Base-by-base conservation (phyloP, 306 rosid genomes). In the Sphenostylis stenocarpa region DNA sequence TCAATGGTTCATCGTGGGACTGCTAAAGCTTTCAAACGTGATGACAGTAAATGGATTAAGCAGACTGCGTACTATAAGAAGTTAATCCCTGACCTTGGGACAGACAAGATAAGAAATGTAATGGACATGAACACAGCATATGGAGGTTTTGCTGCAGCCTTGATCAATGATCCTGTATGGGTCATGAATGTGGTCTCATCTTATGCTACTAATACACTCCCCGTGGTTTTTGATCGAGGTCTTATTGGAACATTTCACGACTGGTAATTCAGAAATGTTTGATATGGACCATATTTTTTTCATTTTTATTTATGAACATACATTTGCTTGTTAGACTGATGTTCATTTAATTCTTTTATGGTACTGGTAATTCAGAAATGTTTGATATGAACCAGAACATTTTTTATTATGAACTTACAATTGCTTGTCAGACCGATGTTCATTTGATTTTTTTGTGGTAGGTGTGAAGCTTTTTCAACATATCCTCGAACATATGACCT, bases 401-500 rank as follows among this genome's bases (percentile, higher is more conserved):
- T 39, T 41, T 72, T 29, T n/a, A 38, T 21, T 61, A 16, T 51
- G 63, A 51, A 51, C 21, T 26, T 44, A 44, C 5, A 21, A 20
- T 62, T 57, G 33, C 61, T 68, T 17, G 15, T 11, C 12, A 45
- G 63, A 33, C n/a, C n/a, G n/a, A 55, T 77, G 70, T 58, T 82
- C 44, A 75, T 73, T 67, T 56, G n/a, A n/a, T 67, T 69, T 16
- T 70, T 83, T 61, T 23, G n/a, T 77, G 81, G 82, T 82, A 96
- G 99, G 99, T 96, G 99, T 36, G 99, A 96, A 83, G 94, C 99
- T 19, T 96, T 96, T 84, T 96, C 99, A 6, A 96, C 99, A 10
- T 96, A 96, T 78, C 99, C 99, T 41, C 89, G 99, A 70, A 96
- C 99, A 24, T 96, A 92, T 60, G 99, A 96, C 86, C 94, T 96